Evolutionary conservation across 192 early-diverging fungal species (phyloP), one percentile per base, ranked within the genome.

Genomic region (Coemansia sp.): DNA sequence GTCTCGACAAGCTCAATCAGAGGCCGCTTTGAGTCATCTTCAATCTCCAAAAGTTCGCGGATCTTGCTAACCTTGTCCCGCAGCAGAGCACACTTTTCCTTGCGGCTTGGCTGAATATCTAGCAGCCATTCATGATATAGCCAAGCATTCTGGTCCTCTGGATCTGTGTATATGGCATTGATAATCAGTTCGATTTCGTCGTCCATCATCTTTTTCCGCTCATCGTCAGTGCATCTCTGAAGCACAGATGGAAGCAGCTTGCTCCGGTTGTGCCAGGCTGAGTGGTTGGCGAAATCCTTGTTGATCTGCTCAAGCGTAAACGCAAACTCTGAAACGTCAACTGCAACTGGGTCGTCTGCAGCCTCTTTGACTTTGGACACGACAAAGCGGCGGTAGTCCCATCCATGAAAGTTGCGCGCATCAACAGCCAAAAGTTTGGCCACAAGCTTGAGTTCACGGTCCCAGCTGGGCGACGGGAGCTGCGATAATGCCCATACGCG

Each of bases 191-290:
- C 91, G 46, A 92, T 81, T 49, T 98, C 96, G 76, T 59, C 55
- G 9, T 57, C 60, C 43, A 82, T 48, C 22, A 75, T 15, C 30
- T 60, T 57, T 13, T 67, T 37, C 37, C 18, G 59, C 30, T 66
- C 65, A 18, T 46, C 48, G 1, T 21, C 27, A 1, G 42, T 21
- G 10, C 33, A 25, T 24, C 34, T 47, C 0, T 47, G 34, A 24
- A 72, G 55, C 4, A 65, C 60, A 1, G 56, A 55, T 8, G 73
- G 85, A 23, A 98, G 68, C 13, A 95, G 60, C 62, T 92, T 95
- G 53, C 85, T 89, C 52, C 97, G 73, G 62, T 96, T 89, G 66
- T 99, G 95, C 97, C 97, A 99, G n/a, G 97, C 97, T 12, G 94
- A 92, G 65, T 91, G 94, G 80, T 99, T 99, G 18, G 92, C 93